Conservation (phyloP, 2,329 filamentous ascomycete species). For the Cladophialophora yegresii region DNA sequence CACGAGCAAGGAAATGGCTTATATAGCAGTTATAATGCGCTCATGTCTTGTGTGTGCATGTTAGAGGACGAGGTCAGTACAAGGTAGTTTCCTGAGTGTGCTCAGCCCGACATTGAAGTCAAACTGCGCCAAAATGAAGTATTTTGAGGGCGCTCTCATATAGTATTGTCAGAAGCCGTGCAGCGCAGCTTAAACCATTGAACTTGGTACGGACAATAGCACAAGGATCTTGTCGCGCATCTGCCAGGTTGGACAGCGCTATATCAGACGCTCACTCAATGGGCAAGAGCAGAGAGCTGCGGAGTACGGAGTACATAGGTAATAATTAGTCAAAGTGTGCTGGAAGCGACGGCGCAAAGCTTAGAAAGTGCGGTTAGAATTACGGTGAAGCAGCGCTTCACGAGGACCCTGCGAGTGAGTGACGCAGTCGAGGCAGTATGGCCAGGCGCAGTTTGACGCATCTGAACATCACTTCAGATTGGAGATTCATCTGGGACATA, state of each 20-base stretch:
- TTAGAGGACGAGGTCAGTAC: no score
- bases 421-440: not conserved
- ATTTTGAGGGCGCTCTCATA: not conserved
- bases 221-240: not conserved
- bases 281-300: not conserved
- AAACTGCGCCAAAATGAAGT: no score
- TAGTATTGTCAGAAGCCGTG: not conserved
- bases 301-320: no score
- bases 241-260: not conserved
- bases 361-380: not conserved
- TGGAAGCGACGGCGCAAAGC: not conserved
- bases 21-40: no score
- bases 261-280: not conserved
- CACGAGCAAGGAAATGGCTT: no score
- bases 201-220: not conserved
- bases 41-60: no score
- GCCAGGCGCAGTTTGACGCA: not conserved
- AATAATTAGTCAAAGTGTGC: not conserved
- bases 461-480: conserved; percentile 2
- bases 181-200: not conserved
- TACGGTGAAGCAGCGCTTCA: not conserved
- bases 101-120: no score
- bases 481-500: not conserved
- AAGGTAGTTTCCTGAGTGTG: no score
- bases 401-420: not conserved